Base-by-base conservation (phyloP, 306 rosid genomes). In the Medicago arabica region DNA sequence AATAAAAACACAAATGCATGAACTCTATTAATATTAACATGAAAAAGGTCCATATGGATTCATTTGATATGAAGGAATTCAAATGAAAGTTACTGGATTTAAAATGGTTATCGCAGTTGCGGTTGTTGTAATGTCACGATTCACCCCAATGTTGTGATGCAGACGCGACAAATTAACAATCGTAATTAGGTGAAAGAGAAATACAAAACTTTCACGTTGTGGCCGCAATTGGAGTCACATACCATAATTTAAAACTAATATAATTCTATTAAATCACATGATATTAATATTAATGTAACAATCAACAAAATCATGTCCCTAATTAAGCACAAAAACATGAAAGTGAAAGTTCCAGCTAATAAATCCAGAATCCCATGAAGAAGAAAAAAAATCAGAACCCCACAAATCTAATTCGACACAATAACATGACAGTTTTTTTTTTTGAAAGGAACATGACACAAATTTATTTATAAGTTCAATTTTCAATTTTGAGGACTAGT, bases 351-450 rank as follows among this genome's bases (percentile, higher is more conserved):
- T n/a, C n/a, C n/a, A n/a, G n/a, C n/a, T n/a, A 2, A 25, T 25
- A 25, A 28, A 28, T 28, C 31, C 31, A 28, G 31, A 28, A 28
- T 28, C 4, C 31, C 31, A 28, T 28, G 31, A 28, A 43, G n/a
- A n/a, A n/a, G n/a, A n/a, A 10, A 10, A 38, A 44, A 44, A 44
- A 10, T 11, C 18, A 49, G 2, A 50, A 50, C 9, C 3, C 23
- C 58, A 51, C 11, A 16, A 18, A 54, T 4, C 21, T 50, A 84
- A 82, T 55, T 9, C 83, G n/a, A n/a, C n/a, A n/a, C n/a, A n/a
- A n/a, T n/a, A n/a, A n/a, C n/a, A n/a, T n/a, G n/a, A n/a, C n/a
- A n/a, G n/a, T n/a, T n/a, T n/a, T n/a, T n/a, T n/a, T n/a, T n/a
- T n/a, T n/a, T n/a, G n/a, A n/a, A n/a, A n/a, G n/a, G n/a, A n/a